Evolutionary conservation across 83 land plant genomes (phyloP).

Genomic region (Thuja plicata): DNA sequence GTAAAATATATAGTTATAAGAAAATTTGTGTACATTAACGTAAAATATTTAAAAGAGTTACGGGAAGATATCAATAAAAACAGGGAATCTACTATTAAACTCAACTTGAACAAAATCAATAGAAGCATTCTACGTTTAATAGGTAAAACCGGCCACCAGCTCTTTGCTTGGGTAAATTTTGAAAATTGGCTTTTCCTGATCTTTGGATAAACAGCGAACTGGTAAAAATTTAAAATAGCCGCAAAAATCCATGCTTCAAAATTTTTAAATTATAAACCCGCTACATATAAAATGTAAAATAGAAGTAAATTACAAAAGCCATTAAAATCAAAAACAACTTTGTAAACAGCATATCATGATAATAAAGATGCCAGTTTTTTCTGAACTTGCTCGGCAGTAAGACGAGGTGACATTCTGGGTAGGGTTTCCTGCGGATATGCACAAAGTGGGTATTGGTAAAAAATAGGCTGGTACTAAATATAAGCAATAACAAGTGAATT

Average conservation of each 20-base stretch:
- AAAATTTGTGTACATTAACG: not conserved
- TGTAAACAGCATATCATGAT: not conserved
- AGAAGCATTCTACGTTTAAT: not conserved
- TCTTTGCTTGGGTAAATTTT: not conserved
- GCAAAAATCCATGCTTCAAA: not conserved
- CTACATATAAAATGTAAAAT: not conserved
- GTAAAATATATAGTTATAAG: not conserved
- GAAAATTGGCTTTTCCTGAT: no score
- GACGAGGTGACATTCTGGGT: conserved; percentile 86
- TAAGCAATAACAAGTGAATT: not conserved
- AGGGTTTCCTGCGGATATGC: conserved; percentile 56
- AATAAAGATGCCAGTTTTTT: conserved; percentile 73
- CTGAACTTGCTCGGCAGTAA: conserved; percentile 76
- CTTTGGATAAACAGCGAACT: no score
- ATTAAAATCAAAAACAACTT: not conserved
- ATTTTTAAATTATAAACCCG: not conserved
- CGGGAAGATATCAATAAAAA: not conserved
- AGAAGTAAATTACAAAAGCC: not conserved
- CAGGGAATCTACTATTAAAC: not conserved
- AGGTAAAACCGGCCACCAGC: not conserved
- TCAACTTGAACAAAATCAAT: not conserved
- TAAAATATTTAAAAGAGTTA: no score
- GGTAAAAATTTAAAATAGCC: not conserved
- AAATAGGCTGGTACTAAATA: not conserved
- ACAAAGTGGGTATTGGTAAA: not conserved